These are phyloP conservation scores for Acanthamoeba sp. DNA, from an alignment of 208 protist species.

Conservation along the genomic window DNA sequence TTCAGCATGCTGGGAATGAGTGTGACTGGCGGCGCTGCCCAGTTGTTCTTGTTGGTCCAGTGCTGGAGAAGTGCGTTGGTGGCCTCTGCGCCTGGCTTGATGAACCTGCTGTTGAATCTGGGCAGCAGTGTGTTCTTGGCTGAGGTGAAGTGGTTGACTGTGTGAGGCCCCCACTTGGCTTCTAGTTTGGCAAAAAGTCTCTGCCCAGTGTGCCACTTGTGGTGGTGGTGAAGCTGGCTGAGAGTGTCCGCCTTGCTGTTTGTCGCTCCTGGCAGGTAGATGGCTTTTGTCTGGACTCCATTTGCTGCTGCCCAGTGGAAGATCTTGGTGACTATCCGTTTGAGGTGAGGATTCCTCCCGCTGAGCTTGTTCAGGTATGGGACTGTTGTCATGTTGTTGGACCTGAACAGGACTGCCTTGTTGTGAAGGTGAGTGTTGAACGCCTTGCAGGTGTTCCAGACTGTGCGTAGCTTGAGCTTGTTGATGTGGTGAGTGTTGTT, in stretches of 20 bases:
- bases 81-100: neutral
- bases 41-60: constrained; percentile 1
- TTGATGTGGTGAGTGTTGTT: neutral
- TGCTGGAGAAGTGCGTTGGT: neutral
- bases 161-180: neutral
- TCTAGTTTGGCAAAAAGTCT: neutral
- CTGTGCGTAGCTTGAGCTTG: neutral
- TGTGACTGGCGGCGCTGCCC: neutral
- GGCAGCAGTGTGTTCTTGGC: neutral
- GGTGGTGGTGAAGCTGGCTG: neutral
- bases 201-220: neutral
- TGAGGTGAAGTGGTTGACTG: neutral
- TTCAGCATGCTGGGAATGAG: neutral
- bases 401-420: neutral
- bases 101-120: neutral
- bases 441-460: neutral
- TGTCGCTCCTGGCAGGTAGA: neutral
- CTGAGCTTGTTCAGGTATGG: constrained; percentile 21
- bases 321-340: neutral
- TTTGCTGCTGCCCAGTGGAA: neutral
- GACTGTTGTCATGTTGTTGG: neutral
- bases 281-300: neutral
- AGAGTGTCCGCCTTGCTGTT: neutral
- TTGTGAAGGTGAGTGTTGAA: neutral
- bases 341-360: neutral